Evolutionary conservation across 2,329 filamentous ascomycete species (phyloP).

Genomic region (Huntiella abstrusa): DNA sequence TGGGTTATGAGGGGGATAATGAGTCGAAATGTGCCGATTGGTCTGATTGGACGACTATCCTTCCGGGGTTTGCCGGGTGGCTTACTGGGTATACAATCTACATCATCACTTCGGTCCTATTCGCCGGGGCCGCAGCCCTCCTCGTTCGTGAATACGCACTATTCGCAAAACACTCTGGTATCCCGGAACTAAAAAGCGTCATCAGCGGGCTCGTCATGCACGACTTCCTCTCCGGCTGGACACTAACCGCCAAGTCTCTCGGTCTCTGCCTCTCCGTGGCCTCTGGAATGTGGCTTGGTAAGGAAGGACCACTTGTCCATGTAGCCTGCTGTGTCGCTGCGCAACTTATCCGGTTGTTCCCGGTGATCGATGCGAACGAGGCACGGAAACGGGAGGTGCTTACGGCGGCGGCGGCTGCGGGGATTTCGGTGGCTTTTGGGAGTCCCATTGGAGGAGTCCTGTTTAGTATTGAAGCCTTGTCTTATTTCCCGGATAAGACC

Average conservation of each 20-base stretch:
- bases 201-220: slow-evolving; percentile 85
- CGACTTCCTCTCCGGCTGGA: slow-evolving; percentile 74
- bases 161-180: slow-evolving; percentile 86
- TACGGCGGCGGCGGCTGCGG: slow-evolving; percentile 78
- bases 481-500: slow-evolving; percentile 96
- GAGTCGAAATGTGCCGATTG: slow-evolving; percentile 69
- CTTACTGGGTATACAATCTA: slow-evolving; percentile 79
- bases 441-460: slow-evolving; percentile 86
- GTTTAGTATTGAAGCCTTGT: slow-evolving; percentile 89
- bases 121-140: slow-evolving; percentile 58
- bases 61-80: slow-evolving; percentile 47
- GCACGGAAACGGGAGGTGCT: slow-evolving; percentile 85
- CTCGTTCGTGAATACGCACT: slow-evolving; percentile 70
- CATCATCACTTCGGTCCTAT: slow-evolving; percentile 62
- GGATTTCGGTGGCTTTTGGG: slow-evolving; percentile 86
- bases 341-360: slow-evolving; percentile 77
- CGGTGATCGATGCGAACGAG: slow-evolving; percentile 69
- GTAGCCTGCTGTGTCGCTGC: slow-evolving; percentile 95
- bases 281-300: slow-evolving; percentile 90
- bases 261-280: slow-evolving; percentile 79
- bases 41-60: slow-evolving; percentile 63
- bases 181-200: slow-evolving; percentile 94
- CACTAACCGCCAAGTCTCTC: slow-evolving; percentile 71
- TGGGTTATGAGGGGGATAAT: slow-evolving; percentile 74
- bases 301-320: slow-evolving; percentile 88